A percentile compares a stretch with the other conserved stretches of the same genome.
Conservation (phyloP, 2,329 filamentous ascomycete genomes). For the Boeremia exigua region DNA sequence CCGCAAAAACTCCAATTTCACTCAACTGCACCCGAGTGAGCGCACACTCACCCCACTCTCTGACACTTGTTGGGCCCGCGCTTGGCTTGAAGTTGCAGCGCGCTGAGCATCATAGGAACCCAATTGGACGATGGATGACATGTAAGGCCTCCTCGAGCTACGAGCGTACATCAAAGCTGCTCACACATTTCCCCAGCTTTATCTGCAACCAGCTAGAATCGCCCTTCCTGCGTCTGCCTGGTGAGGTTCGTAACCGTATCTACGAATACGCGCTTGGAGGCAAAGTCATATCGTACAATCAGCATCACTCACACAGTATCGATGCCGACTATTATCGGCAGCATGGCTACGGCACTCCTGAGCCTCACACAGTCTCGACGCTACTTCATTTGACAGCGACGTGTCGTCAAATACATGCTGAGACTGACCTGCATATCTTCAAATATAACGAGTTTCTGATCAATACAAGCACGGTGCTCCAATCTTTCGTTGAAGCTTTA, state of each 20-base stretch:
- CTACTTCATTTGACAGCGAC: background rate
- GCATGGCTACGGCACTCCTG: background rate
- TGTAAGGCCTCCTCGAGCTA: background rate
- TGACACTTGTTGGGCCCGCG: too few relatives aligned
- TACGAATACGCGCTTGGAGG: background rate
- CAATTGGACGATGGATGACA: background rate
- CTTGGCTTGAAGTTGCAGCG: background rate
- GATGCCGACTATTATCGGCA: background rate
- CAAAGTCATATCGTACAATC: background rate
- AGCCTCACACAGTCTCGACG: background rate
- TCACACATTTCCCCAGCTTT: background rate
- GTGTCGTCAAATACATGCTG: background rate
- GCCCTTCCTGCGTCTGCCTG: background rate
- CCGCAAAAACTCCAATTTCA: too few relatives aligned
- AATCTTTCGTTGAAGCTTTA: background rate
- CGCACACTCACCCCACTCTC: too few relatives aligned
- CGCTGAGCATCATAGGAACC: background rate
- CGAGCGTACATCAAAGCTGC: background rate
- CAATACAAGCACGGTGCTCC: background rate
- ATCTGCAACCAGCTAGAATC: background rate
- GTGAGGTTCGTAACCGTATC: background rate
- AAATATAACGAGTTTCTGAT: background rate
- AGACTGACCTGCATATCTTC: background rate
- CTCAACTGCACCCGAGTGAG: too few relatives aligned
- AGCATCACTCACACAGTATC: background rate